Conservation (phyloP, 371 early-diverging fungal species). For the Mucor saturninus region DNA sequence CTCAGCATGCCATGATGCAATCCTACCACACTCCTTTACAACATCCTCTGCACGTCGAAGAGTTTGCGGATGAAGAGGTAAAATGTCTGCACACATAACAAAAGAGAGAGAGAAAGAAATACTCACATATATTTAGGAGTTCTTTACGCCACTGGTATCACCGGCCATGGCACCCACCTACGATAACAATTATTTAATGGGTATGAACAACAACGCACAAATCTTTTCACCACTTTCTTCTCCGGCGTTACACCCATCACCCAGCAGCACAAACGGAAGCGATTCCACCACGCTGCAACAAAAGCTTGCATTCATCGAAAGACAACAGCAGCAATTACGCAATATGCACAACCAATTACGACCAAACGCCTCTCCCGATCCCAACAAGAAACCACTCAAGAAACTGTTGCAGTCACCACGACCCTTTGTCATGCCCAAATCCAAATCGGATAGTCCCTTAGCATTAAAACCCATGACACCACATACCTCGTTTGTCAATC, state of each 20-base stretch:
- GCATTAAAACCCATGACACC: slow-evolving; percentile 34
- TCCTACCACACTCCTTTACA: slow-evolving; percentile 37
- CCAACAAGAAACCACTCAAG: slow-evolving; percentile 6
- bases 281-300: slow-evolving; percentile 36
- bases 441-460: slow-evolving; percentile 24
- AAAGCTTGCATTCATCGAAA: slow-evolving; percentile 51
- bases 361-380: slow-evolving; percentile 6
- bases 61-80: slow-evolving; percentile 51
- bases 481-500: slow-evolving; percentile 24
- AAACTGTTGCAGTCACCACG: slow-evolving; percentile 23
- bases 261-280: slow-evolving; percentile 12
- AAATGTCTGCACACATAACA: too few species aligned
- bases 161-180: slow-evolving; percentile 75
- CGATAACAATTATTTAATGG: slow-evolving; percentile 41
- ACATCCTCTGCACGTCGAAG: slow-evolving; percentile 17
- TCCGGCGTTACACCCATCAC: slow-evolving; percentile 66
- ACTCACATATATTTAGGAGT: slow-evolving; percentile 38
- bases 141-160: slow-evolving; percentile 73
- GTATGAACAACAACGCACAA: slow-evolving; percentile 30
- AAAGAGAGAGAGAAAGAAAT: too few species aligned
- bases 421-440: slow-evolving; percentile 9
- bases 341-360: slow-evolving; percentile 34
- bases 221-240: slow-evolving; percentile 73
- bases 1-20: slow-evolving; percentile 6
- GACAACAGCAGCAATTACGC: slow-evolving; percentile 56